Evolutionary conservation across 805 yeast species (phyloP).

Genomic region (Kazachstania taianensis): DNA sequence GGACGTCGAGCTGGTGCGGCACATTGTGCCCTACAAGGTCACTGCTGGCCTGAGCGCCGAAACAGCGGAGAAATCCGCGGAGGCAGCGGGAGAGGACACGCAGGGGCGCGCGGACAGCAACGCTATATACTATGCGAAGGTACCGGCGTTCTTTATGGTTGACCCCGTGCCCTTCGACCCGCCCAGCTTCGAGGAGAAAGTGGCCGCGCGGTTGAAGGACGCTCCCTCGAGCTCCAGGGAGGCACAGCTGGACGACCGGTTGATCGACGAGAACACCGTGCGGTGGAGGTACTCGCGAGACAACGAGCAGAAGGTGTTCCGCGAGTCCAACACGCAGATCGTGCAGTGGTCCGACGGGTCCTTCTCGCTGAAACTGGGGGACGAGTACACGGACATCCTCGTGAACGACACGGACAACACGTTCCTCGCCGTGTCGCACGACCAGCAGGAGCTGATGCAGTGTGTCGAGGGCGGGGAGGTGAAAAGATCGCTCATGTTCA

Average conservation of each 20-base stretch:
- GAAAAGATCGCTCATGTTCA: slow-evolving; percentile 55
- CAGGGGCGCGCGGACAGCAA: slow-evolving; percentile 11
- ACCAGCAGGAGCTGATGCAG: slow-evolving; percentile 55
- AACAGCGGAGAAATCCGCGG: slow-evolving; percentile 25
- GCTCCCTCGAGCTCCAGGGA: slow-evolving; percentile 28
- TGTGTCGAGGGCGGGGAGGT: slow-evolving; percentile 55
- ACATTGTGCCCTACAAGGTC: slow-evolving; percentile 37
- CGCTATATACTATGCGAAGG: slow-evolving; percentile 41
- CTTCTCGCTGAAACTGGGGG: slow-evolving; percentile 74
- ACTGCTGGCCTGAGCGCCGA: too few species aligned
- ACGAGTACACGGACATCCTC: slow-evolving; percentile 74
- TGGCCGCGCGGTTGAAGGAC: slow-evolving; percentile 29
- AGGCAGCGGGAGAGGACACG: slow-evolving; percentile 25
- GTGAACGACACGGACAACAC: slow-evolving; percentile 58
- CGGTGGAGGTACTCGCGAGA: slow-evolving; percentile 89
- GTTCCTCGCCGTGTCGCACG: slow-evolving; percentile 60
- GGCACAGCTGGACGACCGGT: slow-evolving; percentile 49
- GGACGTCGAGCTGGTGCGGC: slow-evolving; percentile 32
- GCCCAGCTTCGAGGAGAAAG: slow-evolving; percentile 45
- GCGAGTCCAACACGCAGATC: slow-evolving; percentile 82
- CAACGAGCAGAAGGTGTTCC: slow-evolving; percentile 57
- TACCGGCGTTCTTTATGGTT: slow-evolving; percentile 75
- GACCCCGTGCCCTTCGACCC: slow-evolving; percentile 88
- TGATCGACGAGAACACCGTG: slow-evolving; percentile 72
- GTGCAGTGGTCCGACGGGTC: slow-evolving; percentile 94